A percentile compares a stretch with the other conserved stretches of the same genome.
phyloP scores from a whole-genome alignment of 2,329 filamentous ascomycete genomes.

The Phaeophleospora eucalypticola region DNA sequence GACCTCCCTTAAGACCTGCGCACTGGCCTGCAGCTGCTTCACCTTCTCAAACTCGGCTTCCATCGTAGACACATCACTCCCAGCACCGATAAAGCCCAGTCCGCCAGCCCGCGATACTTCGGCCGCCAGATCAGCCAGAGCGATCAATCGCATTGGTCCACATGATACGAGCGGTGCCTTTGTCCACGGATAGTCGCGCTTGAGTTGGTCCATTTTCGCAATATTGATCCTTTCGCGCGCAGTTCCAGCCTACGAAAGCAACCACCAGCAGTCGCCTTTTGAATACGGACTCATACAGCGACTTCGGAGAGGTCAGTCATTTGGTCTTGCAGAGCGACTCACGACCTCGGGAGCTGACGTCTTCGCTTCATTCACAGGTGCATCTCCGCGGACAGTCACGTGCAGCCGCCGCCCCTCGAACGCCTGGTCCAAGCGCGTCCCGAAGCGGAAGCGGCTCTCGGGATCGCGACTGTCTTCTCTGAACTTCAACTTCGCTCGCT shows the following conservation, averaged over 20 bases:
- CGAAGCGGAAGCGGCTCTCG: neutral
- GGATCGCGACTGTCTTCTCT: conserved; percentile 1
- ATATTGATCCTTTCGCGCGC: neutral
- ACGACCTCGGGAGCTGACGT: conserved; percentile 1
- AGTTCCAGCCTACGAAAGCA: neutral
- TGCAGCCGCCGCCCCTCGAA: neutral
- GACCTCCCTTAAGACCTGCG: conserved; percentile 18
- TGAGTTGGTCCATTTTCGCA: conserved; percentile 20
- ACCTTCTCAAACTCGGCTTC: conserved; percentile 28
- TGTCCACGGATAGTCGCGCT: conserved; percentile 55
- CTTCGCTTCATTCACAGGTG: neutral
- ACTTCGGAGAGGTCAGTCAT: conserved; percentile 9
- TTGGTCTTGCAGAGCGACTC: neutral
- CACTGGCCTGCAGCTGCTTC: conserved; percentile 23
- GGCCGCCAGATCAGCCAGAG: conserved; percentile 53
- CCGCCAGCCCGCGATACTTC: conserved; percentile 54
- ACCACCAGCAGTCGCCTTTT: neutral
- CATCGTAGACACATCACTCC: conserved; percentile 39
- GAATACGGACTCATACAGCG: conserved; percentile 1
- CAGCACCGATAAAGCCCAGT: conserved; percentile 45
- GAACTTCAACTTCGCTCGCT: conserved; percentile 4
- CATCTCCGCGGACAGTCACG: conserved; percentile 5
- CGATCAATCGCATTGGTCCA: conserved; percentile 67
- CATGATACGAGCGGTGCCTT: conserved; percentile 54
- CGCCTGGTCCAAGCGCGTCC: neutral